Conservation (phyloP, 2,329 filamentous ascomycete species). For the Xylariaceae sp. region DNA sequence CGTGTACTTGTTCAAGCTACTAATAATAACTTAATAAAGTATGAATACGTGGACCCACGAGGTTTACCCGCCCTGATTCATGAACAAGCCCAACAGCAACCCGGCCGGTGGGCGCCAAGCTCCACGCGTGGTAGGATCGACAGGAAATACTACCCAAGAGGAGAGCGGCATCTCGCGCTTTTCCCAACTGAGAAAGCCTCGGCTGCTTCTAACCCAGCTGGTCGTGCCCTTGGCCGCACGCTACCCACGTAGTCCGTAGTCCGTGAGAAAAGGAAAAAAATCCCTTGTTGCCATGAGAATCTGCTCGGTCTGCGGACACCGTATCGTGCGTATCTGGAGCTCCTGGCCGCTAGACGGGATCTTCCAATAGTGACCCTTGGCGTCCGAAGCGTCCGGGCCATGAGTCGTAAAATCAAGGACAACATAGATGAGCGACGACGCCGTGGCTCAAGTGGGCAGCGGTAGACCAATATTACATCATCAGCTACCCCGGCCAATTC, state of each 20-base stretch:
- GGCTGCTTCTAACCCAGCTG: constrained; percentile 6
- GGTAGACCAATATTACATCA: background rate
- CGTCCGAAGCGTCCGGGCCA: background rate
- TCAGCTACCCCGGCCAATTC: background rate
- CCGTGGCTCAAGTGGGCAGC: background rate
- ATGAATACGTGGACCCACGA: background rate
- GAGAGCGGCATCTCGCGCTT: constrained; percentile 13
- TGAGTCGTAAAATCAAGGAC: background rate
- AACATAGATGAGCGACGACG: background rate
- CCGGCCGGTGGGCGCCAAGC: constrained; percentile 3
- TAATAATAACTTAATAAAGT: too few relatives aligned
- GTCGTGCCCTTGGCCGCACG: background rate
- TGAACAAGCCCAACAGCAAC: background rate
- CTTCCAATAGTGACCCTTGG: background rate
- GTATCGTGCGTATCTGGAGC: background rate
- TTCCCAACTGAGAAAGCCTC: constrained; percentile 11
- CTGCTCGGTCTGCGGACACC: too few relatives aligned
- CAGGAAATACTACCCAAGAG: constrained; percentile 2
- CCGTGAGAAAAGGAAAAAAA: background rate
- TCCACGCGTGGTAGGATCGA: constrained; percentile 6
- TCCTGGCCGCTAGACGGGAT: background rate
- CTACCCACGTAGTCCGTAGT: constrained; percentile 1
- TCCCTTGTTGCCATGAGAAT: background rate
- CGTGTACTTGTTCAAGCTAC: too few relatives aligned
- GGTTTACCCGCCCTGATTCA: background rate